Conservation (phyloP, 345 rosid genomes). For the Boechera stricta region DNA sequence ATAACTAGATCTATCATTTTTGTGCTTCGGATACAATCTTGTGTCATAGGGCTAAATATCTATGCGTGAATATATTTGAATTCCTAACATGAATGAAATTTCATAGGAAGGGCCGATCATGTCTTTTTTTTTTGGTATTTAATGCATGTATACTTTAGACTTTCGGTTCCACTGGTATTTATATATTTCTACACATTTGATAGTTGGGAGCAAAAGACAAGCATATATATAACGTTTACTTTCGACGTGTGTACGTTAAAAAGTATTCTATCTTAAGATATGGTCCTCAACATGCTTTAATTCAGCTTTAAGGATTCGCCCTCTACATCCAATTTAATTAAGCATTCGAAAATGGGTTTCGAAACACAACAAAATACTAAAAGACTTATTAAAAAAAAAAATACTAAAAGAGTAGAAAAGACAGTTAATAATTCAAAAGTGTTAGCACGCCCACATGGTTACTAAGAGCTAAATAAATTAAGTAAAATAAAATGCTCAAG, state of each 20-base stretch:
- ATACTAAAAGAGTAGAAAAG: slow-evolving; percentile 12
- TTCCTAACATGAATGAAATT: slow-evolving; percentile 13
- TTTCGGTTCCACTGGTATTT: slow-evolving; percentile 14
- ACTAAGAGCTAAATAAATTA: slow-evolving; percentile 18
- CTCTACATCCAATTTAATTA: slow-evolving; percentile 10
- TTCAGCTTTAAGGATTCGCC: slow-evolving; percentile 12
- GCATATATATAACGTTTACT: slow-evolving; percentile 29
- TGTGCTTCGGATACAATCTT: too few relatives aligned
- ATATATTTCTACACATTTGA: slow-evolving; percentile 11
- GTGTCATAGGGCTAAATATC: not conserved
- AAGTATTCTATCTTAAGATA: slow-evolving; percentile 1
- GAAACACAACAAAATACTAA: not conserved
- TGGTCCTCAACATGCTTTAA: slow-evolving; percentile 16
- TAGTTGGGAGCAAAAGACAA: slow-evolving; percentile 32
- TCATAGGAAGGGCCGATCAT: slow-evolving; percentile 1
- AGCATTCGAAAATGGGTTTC: not conserved
- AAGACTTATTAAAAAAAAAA: not conserved
- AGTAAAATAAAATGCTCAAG: slow-evolving; percentile 12
- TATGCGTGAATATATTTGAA: not conserved
- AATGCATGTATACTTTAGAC: not conserved
- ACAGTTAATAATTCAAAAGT: slow-evolving; percentile 28
- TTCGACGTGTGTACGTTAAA: slow-evolving; percentile 35
- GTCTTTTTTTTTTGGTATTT: not conserved
- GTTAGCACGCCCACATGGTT: slow-evolving; percentile 32
- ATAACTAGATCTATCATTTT: too few relatives aligned